Evolutionary conservation across 768 basidiomycete genomes (phyloP), one percentile per base, ranked within the genome.

Genomic region (Lactarius pseudohatsudake): DNA sequence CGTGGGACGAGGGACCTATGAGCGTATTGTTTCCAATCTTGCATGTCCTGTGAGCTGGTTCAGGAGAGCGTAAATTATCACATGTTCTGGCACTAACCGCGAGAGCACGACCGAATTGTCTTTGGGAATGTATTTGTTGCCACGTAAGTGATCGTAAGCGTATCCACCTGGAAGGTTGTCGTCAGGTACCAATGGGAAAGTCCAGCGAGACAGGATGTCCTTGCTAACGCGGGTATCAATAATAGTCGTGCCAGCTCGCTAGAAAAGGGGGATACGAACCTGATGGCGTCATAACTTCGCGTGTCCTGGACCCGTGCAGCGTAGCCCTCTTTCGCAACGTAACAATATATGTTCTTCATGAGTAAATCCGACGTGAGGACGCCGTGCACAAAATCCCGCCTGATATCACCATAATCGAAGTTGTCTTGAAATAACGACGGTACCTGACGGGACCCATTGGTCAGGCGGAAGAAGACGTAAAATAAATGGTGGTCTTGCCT

Each of bases 361-460:
- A 98, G 82, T 41, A 98, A 76, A 76, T 99, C 97, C 16, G 94
- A 96, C 0, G 93, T 96, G 70, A 99, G 82, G 57, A 99, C 85
- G 20, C 96, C 96, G 73, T 92, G 92, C 18, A 98, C 91, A 72
- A 99, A 97, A 77, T 98, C 94, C 70, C 86, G 82, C 64, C 95
- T 87, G 67, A 98, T 84, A 77, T 96, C 94, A 16, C 88, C 86
- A 73, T 96, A 98, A 78, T 98, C 97, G 73, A 99, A 99, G 78
- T 98, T 98, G 78, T 98, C 97, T 75, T 96, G 94, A 79, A 98
- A 99, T 5, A 98, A 76, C 1, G 96, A 96, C 1, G 94, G 95
- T 43, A 98, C 92, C 91, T 97, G 72, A 54, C 66, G 10, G 11
- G 32, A 41, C 38, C 36, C 41, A n/a, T n/a, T 26, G 20, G 60